Conservation (phyloP, 73 alveolate species). For the Uronychia setigera region DNA sequence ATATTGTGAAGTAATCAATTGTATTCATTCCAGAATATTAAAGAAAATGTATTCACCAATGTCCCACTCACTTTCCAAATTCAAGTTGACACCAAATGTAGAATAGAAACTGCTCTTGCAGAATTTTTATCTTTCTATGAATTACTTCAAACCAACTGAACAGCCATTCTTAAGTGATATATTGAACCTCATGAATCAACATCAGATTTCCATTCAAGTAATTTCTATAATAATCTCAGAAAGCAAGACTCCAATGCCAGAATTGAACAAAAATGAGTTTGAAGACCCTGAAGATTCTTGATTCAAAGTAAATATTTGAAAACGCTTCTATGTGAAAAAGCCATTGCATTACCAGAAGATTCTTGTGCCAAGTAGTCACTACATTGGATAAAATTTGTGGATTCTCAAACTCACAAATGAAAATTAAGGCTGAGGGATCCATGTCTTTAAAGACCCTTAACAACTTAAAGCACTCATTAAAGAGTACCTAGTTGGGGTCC, state of each 20-base stretch:
- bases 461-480: not conserved
- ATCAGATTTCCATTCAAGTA: not conserved
- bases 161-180: too few relatives aligned
- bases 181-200: not conserved
- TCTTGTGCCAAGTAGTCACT: conserved; percentile 48
- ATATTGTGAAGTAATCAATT: conserved; percentile 14
- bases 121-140: not conserved
- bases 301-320: too few relatives aligned
- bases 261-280: not conserved
- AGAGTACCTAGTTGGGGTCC: not conserved
- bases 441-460: conserved; percentile 16
- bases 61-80: conserved; percentile 33
- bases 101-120: not conserved
- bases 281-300: not conserved
- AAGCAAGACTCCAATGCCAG: not conserved
- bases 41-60: conserved; percentile 26
- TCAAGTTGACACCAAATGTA: conserved; percentile 2
- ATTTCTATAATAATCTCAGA: not conserved
- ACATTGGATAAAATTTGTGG: conserved; percentile 77
- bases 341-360: not conserved
- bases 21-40: conserved; percentile 7
- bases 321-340: not conserved
- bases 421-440: conserved; percentile 82
- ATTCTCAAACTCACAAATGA: conserved; percentile 71
- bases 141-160: not conserved